phyloP scores from a whole-genome alignment of 352 stramenopile genomes.

The Phytophthora ohioensis region DNA sequence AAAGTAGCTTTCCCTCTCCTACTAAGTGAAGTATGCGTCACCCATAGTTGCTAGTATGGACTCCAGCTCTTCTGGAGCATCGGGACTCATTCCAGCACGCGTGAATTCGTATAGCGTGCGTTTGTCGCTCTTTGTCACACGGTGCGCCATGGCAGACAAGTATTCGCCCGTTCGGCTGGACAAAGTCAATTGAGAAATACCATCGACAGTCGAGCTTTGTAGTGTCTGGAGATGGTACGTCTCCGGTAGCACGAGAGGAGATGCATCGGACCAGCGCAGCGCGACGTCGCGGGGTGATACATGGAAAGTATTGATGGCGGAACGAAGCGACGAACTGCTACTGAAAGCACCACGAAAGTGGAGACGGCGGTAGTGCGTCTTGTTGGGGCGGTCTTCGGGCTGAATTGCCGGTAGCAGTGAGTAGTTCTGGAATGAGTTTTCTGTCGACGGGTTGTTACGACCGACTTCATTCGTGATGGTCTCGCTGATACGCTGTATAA shows the following conservation, averaged over 20 bases:
- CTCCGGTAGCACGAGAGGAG: constrained; percentile 32
- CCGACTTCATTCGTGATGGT: constrained; percentile 29
- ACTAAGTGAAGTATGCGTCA: constrained; percentile 55
- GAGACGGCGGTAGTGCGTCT: constrained; percentile 53
- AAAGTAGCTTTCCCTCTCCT: neutral
- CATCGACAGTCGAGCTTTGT: constrained; percentile 43
- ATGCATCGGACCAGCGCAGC: constrained; percentile 49
- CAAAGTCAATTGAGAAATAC: constrained; percentile 54
- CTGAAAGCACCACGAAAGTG: constrained; percentile 62
- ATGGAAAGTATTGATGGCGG: constrained; percentile 36
- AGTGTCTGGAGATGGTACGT: constrained; percentile 37
- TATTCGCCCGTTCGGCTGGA: constrained; percentile 56
- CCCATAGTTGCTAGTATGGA: constrained; percentile 49
- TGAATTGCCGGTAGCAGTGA: constrained; percentile 57
- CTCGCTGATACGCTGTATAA: constrained; percentile 42
- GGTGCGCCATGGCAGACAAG: constrained; percentile 48
- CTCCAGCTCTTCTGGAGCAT: constrained; percentile 70
- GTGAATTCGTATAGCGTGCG: constrained; percentile 82
- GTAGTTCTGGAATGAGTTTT: constrained; percentile 33
- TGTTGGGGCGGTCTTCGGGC: constrained; percentile 13
- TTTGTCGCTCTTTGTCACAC: constrained; percentile 52
- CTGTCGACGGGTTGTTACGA: neutral
- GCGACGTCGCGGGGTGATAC: constrained; percentile 41
- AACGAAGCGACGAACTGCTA: constrained; percentile 30
- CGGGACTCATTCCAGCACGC: constrained; percentile 73